Evolutionary conservation across 1,139 yeast species (phyloP), one percentile per base, ranked within the genome.

Genomic region (Kurtzmaniella quercitrusa): DNA sequence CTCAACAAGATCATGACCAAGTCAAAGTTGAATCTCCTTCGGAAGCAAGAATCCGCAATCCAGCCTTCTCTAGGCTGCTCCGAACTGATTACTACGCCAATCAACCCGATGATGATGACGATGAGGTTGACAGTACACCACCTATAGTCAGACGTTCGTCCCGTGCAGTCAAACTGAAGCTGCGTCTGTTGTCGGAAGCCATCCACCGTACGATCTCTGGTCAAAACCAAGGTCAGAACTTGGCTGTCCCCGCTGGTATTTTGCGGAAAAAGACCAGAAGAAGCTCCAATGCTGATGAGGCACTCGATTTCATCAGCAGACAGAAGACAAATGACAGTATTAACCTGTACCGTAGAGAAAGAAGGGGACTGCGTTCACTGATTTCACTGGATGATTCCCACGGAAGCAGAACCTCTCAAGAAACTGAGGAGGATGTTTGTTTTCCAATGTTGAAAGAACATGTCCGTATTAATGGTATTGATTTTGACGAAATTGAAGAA

Each of bases 391-490:
- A 84, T 49, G 85, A 78, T 53, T 84, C 91, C 2, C 86, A 80
- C 52, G 87, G 82, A 1, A 81, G 87, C 9, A 71, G 88, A 50
- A 76, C 82, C 18, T 81, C 88, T 2, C 88, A 84, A 54, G 95
- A 86, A 58, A 88, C 96, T 0, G 98, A 91, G 58, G 97, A 91
- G 59, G 98, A 93, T 74, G 98, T 93, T 38, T 93, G 98, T 71
- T 89, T 91, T 66, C 98, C 98, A 1, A 85, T 88, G 88, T 71
- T 82, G 41, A 81, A 88, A 18, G 88, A 83, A 53, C 84, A 81
- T 52, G 73, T 78, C 11, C 72, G 86, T 48, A 71, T 82, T 36
- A 81, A 81, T 50, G 93, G 91, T 12, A 84, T 85, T 50, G 91
- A 85, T 60, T 84, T 84, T 54, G 87, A 81, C 57, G 93, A 84